A percentile compares a stretch with the other conserved stretches of the same genome.
Evolutionary conservation across 805 yeast genomes (phyloP).

Genomic region (Suhomyces xylopsoci): DNA sequence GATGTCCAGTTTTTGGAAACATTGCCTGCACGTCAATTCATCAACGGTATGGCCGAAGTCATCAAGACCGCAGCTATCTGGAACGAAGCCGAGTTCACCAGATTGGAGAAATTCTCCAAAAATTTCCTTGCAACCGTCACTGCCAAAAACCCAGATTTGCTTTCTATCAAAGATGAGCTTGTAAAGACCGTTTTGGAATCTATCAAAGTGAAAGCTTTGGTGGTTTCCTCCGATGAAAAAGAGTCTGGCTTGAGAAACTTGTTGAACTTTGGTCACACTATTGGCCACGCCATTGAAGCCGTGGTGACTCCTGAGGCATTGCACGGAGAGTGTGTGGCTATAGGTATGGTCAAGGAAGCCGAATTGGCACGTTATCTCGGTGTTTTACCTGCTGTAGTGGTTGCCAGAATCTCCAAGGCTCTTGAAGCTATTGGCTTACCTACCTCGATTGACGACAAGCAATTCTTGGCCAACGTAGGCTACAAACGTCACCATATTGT

Average conservation of each 20-base stretch:
- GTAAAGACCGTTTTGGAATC: conserved; percentile 80
- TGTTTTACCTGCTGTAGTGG: conserved; percentile 85
- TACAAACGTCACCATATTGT: conserved; percentile 62
- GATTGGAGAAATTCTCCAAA: conserved; percentile 76
- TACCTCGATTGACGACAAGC: conserved; percentile 66
- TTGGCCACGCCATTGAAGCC: conserved; percentile 99
- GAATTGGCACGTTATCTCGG: conserved; percentile 93
- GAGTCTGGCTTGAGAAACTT: conserved; percentile 92
- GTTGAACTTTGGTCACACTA: conserved; percentile 92
- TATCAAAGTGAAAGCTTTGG: conserved; percentile 87
- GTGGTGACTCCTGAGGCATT: conserved; percentile 91
- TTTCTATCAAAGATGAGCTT: conserved; percentile 68
- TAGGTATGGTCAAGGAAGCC: conserved; percentile 93
- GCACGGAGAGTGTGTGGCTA: conserved; percentile 99
- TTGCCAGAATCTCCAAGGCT: conserved; percentile 82
- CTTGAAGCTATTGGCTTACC: conserved; percentile 86
- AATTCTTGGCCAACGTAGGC: conserved; percentile 63
- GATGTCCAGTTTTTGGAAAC: conserved; percentile 86
- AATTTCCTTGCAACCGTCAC: conserved; percentile 65
- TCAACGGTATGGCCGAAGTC: conserved; percentile 98
- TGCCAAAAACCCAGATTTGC: conserved; percentile 46
- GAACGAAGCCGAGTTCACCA: conserved; percentile 83
- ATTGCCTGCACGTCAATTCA: conserved; percentile 88
- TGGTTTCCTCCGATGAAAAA: conserved; percentile 89
- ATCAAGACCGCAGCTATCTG: conserved; percentile 97